A percentile compares a stretch with the other conserved stretches of the same genome.
These are phyloP conservation scores for Raddia distichophylla DNA, from an alignment of 176 grass and related monocot genomes.

Conservation along the genomic window DNA sequence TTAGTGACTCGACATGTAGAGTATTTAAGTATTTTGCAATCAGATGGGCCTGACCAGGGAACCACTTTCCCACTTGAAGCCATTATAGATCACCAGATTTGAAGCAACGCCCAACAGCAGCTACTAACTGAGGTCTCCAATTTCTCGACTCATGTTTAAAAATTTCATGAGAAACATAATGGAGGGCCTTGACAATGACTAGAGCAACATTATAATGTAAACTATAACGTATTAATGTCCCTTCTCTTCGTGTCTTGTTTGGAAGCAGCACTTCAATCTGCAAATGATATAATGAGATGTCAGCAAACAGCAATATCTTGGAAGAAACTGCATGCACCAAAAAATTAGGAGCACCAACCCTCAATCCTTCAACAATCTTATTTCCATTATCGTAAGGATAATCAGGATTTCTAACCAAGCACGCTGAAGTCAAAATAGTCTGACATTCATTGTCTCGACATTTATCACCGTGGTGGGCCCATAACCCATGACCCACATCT, in stretches of 20 bases:
- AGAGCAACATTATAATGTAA: not conserved
- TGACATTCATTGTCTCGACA: not conserved
- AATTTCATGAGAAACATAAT: not conserved
- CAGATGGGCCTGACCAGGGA: not conserved
- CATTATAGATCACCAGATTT: not conserved
- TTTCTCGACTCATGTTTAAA: not conserved
- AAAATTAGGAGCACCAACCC: not conserved
- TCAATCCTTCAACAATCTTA: slow-evolving; percentile 17
- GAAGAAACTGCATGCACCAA: not conserved
- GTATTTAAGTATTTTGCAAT: not conserved
- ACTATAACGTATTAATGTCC: not conserved
- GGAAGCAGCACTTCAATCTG: not conserved
- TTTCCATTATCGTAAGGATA: not conserved
- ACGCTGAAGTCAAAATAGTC: slow-evolving; percentile 22
- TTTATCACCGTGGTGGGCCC: too few species aligned
- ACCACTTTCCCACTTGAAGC: not conserved
- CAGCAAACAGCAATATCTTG: not conserved
- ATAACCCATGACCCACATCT: too few species aligned
- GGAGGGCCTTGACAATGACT: not conserved
- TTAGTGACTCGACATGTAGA: not conserved
- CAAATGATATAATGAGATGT: not conserved
- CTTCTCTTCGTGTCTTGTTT: not conserved
- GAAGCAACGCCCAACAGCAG: not conserved
- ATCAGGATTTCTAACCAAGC: slow-evolving; percentile 22
- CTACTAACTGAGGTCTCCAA: not conserved